These are phyloP conservation scores for Xylariaceae sp. DNA, from an alignment of 2,329 filamentous ascomycete genomes.

Conservation along the genomic window DNA sequence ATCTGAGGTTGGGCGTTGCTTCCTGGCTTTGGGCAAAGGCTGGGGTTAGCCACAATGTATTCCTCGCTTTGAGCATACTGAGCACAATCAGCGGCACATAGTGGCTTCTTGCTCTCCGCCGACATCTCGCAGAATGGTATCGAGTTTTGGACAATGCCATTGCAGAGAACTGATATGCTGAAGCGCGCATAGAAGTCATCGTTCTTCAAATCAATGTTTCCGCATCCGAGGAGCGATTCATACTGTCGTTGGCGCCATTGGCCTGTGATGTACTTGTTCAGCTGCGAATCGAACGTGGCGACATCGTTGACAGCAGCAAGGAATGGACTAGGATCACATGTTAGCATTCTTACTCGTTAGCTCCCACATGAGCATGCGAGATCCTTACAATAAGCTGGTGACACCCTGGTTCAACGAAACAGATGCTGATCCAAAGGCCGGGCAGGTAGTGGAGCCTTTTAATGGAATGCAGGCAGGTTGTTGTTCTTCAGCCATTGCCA, in stretches of 20 bases:
- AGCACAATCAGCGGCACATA: slow-evolving; percentile 87
- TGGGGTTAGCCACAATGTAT: slow-evolving; percentile 67
- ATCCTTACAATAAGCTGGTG: slow-evolving; percentile 27
- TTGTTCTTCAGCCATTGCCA: slow-evolving; percentile 23
- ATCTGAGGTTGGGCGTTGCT: slow-evolving; percentile 68
- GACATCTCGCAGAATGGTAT: slow-evolving; percentile 62
- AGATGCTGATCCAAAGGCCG: slow-evolving; percentile 35
- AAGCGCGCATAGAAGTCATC: slow-evolving; percentile 86
- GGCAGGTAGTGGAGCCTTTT: slow-evolving; percentile 33
- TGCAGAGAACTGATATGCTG: slow-evolving; percentile 88
- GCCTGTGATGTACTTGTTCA: slow-evolving; percentile 67
- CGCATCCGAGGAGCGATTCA: slow-evolving; percentile 73
- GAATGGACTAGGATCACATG: slow-evolving; percentile 60
- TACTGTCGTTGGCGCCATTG: slow-evolving; percentile 79
- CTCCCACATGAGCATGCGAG: slow-evolving; percentile 10
- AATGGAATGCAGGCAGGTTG: slow-evolving; percentile 34
- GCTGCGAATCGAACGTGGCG: slow-evolving; percentile 68
- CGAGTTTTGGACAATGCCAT: slow-evolving; percentile 88
- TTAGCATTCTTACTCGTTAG: slow-evolving; percentile 9
- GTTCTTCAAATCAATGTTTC: slow-evolving; percentile 68
- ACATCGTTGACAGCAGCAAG: slow-evolving; percentile 73
- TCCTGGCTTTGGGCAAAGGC: slow-evolving; percentile 64
- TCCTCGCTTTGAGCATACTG: slow-evolving; percentile 85
- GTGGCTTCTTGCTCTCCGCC: slow-evolving; percentile 58
- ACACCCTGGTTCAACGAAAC: slow-evolving; percentile 34